These are phyloP conservation scores for Coprinopsis sp. DNA, from an alignment of 768 basidiomycete species.

Conservation along the genomic window DNA sequence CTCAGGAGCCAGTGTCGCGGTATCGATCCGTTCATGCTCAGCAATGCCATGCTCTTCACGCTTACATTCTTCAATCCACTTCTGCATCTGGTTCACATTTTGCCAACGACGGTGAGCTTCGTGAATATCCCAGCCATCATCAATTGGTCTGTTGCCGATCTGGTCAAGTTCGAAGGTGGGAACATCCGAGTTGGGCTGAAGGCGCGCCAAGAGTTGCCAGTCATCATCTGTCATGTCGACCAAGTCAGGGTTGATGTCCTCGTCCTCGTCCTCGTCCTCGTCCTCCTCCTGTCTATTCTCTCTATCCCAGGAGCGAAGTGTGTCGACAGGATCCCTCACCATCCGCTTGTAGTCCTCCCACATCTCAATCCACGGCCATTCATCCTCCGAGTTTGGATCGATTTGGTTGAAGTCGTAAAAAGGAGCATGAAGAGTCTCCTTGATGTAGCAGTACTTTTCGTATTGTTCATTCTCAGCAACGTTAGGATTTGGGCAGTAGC, in stretches of 20 bases:
- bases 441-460: conserved; percentile 14
- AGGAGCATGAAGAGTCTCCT: conserved; percentile 16
- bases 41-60: neutral
- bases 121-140: conserved; percentile 2
- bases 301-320: neutral
- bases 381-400: neutral
- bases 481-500: conserved; percentile 14
- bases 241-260: neutral
- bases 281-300: neutral
- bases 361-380: neutral
- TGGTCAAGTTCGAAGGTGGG: neutral
- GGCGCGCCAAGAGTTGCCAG: neutral
- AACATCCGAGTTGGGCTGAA: neutral
- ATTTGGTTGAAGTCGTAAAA: conserved; percentile 7
- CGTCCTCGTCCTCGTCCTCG: neutral
- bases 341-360: neutral
- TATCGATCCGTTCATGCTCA: neutral
- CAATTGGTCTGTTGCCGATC: neutral
- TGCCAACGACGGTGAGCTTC: neutral
- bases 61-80: neutral
- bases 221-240: neutral
- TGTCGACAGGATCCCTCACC: neutral
- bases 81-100: neutral
- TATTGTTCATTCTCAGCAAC: conserved; percentile 14
- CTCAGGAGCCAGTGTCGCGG: neutral